Evolutionary conservation across 441 rosid species (phyloP).

Genomic region (Melastoma candidum): DNA sequence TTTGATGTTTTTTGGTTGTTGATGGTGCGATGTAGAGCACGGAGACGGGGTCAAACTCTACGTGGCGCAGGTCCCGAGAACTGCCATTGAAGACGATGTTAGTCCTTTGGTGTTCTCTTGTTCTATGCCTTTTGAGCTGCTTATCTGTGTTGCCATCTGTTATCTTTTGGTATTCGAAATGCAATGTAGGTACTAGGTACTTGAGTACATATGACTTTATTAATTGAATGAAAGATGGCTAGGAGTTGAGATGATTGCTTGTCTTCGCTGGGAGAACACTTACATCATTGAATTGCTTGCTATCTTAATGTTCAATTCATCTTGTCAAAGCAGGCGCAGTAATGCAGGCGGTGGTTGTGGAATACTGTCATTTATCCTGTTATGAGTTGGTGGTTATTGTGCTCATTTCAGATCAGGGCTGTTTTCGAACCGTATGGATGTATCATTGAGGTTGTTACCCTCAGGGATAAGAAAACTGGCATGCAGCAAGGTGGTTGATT

Average conservation of each 20-base stretch:
- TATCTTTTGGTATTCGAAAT: too few species aligned
- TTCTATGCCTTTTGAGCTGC: too few species aligned
- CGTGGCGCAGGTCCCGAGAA: slow-evolving; percentile 53
- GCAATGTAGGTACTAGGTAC: too few species aligned
- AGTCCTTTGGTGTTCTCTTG: slow-evolving; percentile 12
- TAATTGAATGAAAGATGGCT: too few species aligned
- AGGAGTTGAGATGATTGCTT: too few species aligned
- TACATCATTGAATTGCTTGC: too few species aligned
- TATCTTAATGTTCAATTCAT: too few species aligned
- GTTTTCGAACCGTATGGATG: slow-evolving; percentile 67
- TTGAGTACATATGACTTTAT: too few species aligned
- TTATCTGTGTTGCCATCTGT: too few species aligned
- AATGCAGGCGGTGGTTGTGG: neutral
- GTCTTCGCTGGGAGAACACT: too few species aligned
- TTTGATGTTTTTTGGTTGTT: neutral
- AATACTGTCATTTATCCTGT: neutral
- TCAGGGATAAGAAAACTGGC: slow-evolving; percentile 59
- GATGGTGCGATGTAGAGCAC: slow-evolving; percentile 40
- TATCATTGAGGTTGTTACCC: slow-evolving; percentile 57
- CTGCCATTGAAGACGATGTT: slow-evolving; percentile 49
- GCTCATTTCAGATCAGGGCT: slow-evolving; percentile 40
- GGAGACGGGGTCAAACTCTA: slow-evolving; percentile 49
- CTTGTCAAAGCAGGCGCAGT: neutral
- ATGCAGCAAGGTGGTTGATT: slow-evolving; percentile 47
- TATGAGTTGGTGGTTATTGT: slow-evolving; percentile 7